Evolutionary conservation across 2,329 filamentous ascomycete species (phyloP).

Genomic region (Orbilia blumenaviensis): DNA sequence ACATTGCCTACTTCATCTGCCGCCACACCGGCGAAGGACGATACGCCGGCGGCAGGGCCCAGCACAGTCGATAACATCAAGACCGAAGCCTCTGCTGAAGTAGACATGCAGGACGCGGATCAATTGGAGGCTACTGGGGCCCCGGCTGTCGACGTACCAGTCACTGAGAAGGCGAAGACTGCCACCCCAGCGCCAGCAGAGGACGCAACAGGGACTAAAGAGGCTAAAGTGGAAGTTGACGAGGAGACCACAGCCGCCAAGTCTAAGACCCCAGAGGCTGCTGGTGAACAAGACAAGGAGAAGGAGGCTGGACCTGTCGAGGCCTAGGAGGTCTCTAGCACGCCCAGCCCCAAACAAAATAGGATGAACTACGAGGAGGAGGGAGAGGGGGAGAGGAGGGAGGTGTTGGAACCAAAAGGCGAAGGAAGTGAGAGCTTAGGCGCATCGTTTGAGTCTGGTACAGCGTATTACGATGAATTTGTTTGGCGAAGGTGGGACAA

Average conservation of each 20-base stretch:
- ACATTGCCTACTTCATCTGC: background rate
- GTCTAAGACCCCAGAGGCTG: slow-evolving; percentile 18
- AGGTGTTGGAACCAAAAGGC: background rate
- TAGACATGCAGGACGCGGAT: slow-evolving; percentile 53
- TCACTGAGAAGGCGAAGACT: slow-evolving; percentile 43
- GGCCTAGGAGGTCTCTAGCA: slow-evolving; percentile 25
- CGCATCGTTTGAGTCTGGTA: background rate
- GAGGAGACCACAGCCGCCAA: slow-evolving; percentile 13
- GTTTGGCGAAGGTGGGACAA: background rate
- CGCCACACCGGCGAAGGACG: slow-evolving; percentile 26
- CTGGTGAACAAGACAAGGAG: slow-evolving; percentile 11
- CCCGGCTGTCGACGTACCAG: slow-evolving; percentile 36
- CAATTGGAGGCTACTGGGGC: slow-evolving; percentile 32
- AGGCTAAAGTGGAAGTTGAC: slow-evolving; percentile 51
- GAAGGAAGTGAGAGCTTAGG: background rate
- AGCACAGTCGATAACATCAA: slow-evolving; percentile 20
- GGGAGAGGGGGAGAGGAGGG: slow-evolving; percentile 5
- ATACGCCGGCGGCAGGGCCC: slow-evolving; percentile 25
- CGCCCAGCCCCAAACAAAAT: slow-evolving; percentile 37
- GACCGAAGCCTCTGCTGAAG: slow-evolving; percentile 46
- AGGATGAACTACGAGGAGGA: slow-evolving; percentile 45
- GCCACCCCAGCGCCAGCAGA: slow-evolving; percentile 5
- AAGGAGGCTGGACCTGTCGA: slow-evolving; percentile 32
- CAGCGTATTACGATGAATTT: background rate
- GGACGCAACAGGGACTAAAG: slow-evolving; percentile 16